Evolutionary conservation across 2,329 filamentous ascomycete species (phyloP).

Genomic region (Aureobasidium sp.): DNA sequence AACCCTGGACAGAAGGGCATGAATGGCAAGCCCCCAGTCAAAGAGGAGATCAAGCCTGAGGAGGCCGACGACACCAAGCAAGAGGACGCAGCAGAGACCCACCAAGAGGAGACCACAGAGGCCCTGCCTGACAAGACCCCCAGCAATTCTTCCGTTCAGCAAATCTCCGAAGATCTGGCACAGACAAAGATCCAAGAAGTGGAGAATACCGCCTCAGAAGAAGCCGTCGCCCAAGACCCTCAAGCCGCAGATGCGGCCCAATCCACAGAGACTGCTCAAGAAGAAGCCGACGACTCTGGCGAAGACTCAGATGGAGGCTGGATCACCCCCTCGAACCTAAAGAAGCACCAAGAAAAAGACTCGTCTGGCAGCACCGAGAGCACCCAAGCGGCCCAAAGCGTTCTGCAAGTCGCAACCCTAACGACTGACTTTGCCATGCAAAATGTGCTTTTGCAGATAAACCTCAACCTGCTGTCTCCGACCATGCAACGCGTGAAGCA

Average conservation of each 20-base stretch:
- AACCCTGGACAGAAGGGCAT: slow-evolving; percentile 69
- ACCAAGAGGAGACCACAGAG: background rate
- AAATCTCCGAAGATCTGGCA: background rate
- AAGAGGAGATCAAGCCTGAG: slow-evolving; percentile 17
- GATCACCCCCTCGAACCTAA: slow-evolving; percentile 91
- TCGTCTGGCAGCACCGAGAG: slow-evolving; percentile 36
- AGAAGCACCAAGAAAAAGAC: slow-evolving; percentile 69
- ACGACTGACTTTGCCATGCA: slow-evolving; percentile 98
- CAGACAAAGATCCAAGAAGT: background rate
- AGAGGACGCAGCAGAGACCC: background rate
- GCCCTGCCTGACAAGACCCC: background rate
- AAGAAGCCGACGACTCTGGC: slow-evolving; percentile 24
- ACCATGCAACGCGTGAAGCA: slow-evolving; percentile 70
- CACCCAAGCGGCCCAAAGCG: slow-evolving; percentile 44
- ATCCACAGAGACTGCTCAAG: background rate
- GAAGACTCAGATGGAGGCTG: slow-evolving; percentile 56
- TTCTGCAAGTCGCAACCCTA: slow-evolving; percentile 80
- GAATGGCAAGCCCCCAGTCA: slow-evolving; percentile 57
- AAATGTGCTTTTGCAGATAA: slow-evolving; percentile 90
- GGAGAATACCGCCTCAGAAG: background rate
- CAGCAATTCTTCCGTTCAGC: background rate
- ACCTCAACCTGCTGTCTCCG: slow-evolving; percentile 78
- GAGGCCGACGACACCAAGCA: background rate
- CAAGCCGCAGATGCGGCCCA: background rate
- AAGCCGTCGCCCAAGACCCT: background rate